Base-by-base conservation (phyloP, 257 asterid genomes). In the Avicennia marina region DNA sequence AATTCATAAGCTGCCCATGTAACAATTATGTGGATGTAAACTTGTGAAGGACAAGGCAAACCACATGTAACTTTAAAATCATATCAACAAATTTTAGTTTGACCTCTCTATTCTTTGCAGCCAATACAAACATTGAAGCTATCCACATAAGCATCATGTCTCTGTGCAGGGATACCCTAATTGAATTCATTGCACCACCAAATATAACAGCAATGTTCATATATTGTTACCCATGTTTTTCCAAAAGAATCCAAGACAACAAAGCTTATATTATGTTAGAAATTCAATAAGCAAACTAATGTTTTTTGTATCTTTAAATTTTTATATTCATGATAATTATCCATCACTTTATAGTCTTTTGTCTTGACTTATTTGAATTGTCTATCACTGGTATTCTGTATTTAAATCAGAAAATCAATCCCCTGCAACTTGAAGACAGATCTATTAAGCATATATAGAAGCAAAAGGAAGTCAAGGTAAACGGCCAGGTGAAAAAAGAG, bases 221-320 rank as follows among this genome's bases (percentile, higher is more conserved):
- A 52, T 13, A 60, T 8, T 44, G 36, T 25, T 52, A 33, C 31
- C 48, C 40, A 59, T 32, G 7, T 67, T 18, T 42, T 26, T 67
- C 43, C 49, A 38, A 11, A 44, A 53, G 29, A 21, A 57, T 39
- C 65, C 18, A 47, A 25, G 41, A 64, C 45, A 22, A 13, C 12
- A 22, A 41, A 32, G 48, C 34, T 33, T 43, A 20, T 21, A n/a
- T 17, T 21, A 16, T 13, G 2, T 11, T 34, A 11, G 4, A 8
- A 21, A 19, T 27, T 18, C 34, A 31, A 51, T 29, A 50, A 62
- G 59, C 9, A 61, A 25, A 32, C 8, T 10, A 16, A 39, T 5
- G 10, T 32, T 13, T 43, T 24, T 12, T 19, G 26, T 9, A 52
- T 33, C 31, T 4, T 13, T 31, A 18, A n/a, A n/a, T n/a, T n/a